A percentile compares a stretch with the other conserved stretches of the same genome.
phyloP scores from a whole-genome alignment of 768 basidiomycete genomes.

The Boletus pseudopeckii region DNA sequence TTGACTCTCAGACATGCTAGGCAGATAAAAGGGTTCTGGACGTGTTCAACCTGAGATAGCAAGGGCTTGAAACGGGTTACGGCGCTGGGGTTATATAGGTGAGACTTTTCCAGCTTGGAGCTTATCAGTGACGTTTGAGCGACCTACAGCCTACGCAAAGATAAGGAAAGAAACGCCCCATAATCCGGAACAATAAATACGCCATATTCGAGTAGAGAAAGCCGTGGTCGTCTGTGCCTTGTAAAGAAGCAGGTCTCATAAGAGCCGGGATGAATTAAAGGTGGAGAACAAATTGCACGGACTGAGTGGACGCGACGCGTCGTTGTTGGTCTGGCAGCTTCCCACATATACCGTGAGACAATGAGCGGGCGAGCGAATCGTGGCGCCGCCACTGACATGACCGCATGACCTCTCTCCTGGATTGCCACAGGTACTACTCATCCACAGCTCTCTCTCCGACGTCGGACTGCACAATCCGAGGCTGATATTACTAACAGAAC shows the following conservation, averaged over 20 bases:
- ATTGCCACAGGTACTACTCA: too few relatives aligned
- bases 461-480: not conserved
- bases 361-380: not conserved
- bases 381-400: too few relatives aligned
- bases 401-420: too few relatives aligned
- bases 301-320: too few relatives aligned
- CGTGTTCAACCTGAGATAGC: not conserved
- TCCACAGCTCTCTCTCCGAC: too few relatives aligned
- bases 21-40: not conserved
- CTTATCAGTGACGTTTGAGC: slow-evolving; percentile 17
- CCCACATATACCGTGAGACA: not conserved
- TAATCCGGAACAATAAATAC: not conserved
- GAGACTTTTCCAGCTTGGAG: not conserved
- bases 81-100: slow-evolving; percentile 10
- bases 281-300: not conserved
- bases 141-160: not conserved
- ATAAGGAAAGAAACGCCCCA: slow-evolving; percentile 12
- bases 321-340: too few relatives aligned
- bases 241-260: too few relatives aligned
- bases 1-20: slow-evolving; percentile 26
- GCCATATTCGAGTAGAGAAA: not conserved
- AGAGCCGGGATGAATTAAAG: not conserved
- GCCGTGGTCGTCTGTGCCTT: not conserved
- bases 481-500: not conserved
- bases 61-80: not conserved